Evolutionary conservation across 2,329 filamentous ascomycete genomes (phyloP), one percentile per base, ranked within the genome.

Genomic region (Ceratocystis cubensis): DNA sequence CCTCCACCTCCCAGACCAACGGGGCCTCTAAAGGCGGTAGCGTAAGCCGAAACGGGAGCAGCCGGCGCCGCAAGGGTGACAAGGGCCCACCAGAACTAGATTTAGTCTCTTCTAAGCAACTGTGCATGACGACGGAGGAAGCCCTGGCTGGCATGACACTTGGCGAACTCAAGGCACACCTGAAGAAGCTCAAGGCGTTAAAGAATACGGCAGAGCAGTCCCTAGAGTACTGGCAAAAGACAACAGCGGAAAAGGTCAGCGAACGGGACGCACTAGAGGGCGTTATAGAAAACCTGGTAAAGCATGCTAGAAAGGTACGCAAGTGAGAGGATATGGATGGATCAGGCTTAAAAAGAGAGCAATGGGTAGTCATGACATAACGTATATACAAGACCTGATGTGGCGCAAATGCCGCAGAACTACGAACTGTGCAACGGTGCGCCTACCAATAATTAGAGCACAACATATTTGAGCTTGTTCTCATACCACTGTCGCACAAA

Each of bases 251-350:
- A 71, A 90, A 93, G 72, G 78, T 96, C 70, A 89, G 89, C 50
- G 93, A 97, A 73, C 87, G 94, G 71, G 93, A 96, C 74, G 90
- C 91, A 2, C 94, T 96, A 74, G 93, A 97, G 74, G 91, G 91
- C 0, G 93, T 97, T 17, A 96, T 97, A 81, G 93, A 96, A 77
- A 96, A 96, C 75, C 76, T 97, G 70, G 93, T 96, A 56, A 94
- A 91, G 75, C 91, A 96, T 77, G 91, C 91, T 63, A 82, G 91
- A 74, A 90, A 92, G 77, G 85, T 91, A 66, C 83, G 91, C 73
- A 94, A 92, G 76, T 90, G 78, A 77, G 45, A 41, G 30, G 41
- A 25, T 25, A 30, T 8, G 22, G 48, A 41, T 41, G 37, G 37
- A 15, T 13, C 37, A 41, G 10, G 37, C 37, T 28, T 5, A 17